Conservation (phyloP, 768 basidiomycete genomes). For the Agrocybe chaxingu region DNA sequence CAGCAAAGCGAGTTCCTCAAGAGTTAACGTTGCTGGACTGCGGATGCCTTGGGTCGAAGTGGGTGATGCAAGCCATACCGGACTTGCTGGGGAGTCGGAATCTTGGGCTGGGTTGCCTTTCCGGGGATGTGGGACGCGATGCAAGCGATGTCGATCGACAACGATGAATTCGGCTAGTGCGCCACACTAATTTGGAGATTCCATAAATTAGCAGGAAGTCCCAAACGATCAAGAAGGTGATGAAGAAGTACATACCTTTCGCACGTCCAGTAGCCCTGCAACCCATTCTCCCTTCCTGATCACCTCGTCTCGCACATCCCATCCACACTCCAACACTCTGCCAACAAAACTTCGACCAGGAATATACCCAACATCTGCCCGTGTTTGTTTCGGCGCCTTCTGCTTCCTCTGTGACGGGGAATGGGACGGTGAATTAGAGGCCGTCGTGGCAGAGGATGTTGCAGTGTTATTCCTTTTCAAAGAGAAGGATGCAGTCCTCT, state of each 20-base stretch:
- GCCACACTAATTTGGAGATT: constrained; percentile 55
- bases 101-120: constrained; percentile 20
- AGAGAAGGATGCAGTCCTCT: constrained; percentile 17
- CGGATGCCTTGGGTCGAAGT: constrained; percentile 21
- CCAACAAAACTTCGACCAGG: constrained; percentile 90
- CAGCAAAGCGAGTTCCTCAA: constrained; percentile 78
- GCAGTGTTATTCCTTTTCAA: constrained; percentile 16
- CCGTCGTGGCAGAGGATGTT: constrained; percentile 5
- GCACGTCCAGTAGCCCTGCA: constrained; percentile 71
- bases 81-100: constrained; percentile 10
- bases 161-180: constrained; percentile 88
- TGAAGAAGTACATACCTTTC: constrained; percentile 53
- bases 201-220: constrained; percentile 12
- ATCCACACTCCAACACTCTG: constrained; percentile 77
- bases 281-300: constrained; percentile 84
- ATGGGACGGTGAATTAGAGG: neutral
- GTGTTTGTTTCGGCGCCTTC: constrained; percentile 13
- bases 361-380: constrained; percentile 64
- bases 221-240: constrained; percentile 6
- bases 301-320: constrained; percentile 68
- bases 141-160: constrained; percentile 74
- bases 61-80: constrained; percentile 6
- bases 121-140: constrained; percentile 66
- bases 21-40: constrained; percentile 26
- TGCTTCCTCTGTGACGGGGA: constrained; percentile 8